Conservation (phyloP, 2,329 filamentous ascomycete species). For the Diplocarpon rosae region DNA sequence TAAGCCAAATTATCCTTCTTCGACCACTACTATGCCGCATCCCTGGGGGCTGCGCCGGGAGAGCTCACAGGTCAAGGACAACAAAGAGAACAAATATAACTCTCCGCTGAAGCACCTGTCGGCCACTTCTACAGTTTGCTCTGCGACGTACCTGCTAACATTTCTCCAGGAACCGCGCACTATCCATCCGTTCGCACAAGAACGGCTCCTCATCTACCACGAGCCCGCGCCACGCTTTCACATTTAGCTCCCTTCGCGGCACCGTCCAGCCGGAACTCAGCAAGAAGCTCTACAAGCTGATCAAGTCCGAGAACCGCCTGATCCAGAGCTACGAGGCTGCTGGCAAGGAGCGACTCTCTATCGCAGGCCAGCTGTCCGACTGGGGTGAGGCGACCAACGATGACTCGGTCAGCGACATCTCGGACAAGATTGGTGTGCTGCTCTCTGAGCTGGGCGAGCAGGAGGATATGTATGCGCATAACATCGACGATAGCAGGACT, state of each 20-base stretch:
- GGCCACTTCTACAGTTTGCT: neutral
- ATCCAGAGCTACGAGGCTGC: constrained; percentile 78
- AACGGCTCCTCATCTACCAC: constrained; percentile 26
- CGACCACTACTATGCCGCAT: constrained; percentile 3
- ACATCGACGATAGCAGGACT: constrained; percentile 72
- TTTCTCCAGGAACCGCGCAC: constrained; percentile 53
- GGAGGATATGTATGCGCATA: constrained; percentile 79
- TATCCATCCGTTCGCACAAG: constrained; percentile 56
- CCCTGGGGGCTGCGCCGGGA: constrained; percentile 11
- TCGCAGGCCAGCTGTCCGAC: constrained; percentile 85
- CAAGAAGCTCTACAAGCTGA: constrained; percentile 78
- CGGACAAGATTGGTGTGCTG: constrained; percentile 90
- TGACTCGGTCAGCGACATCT: constrained; percentile 77
- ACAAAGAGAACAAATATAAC: constrained; percentile 7
- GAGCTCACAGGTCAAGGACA: constrained; percentile 10
- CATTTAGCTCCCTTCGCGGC: constrained; percentile 75
- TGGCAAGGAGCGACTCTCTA: constrained; percentile 69
- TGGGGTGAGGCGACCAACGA: constrained; percentile 93
- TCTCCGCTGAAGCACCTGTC: constrained; percentile 4
- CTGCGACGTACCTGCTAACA: neutral
- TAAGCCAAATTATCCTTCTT: constrained; percentile 8
- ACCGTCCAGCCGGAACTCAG: constrained; percentile 79
- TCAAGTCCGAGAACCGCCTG: constrained; percentile 88
- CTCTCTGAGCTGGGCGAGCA: constrained; percentile 89
- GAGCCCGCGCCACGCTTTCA: constrained; percentile 59